Conservation (phyloP, 2,329 filamentous ascomycete species). For the Colletotrichum chlorophyti region DNA sequence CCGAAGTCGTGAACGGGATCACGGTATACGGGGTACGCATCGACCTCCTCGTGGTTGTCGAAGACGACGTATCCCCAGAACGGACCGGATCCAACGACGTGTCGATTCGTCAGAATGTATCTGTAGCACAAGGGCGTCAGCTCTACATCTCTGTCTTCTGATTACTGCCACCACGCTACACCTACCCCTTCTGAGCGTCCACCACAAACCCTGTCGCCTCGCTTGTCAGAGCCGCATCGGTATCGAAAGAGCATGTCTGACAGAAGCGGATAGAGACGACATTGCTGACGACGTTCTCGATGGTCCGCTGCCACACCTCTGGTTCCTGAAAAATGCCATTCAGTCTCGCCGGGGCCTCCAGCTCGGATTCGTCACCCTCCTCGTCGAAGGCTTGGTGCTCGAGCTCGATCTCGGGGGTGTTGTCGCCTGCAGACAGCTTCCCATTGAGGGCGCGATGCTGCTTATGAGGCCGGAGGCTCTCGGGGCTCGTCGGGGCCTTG, state of each 20-base stretch:
- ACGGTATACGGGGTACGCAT: slow-evolving; percentile 95
- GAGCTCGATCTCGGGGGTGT: slow-evolving; percentile 51
- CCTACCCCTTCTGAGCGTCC: slow-evolving; percentile 85
- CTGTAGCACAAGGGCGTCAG: slow-evolving; percentile 37
- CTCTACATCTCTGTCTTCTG: neutral
- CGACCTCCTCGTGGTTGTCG: slow-evolving; percentile 97
- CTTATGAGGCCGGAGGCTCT: slow-evolving; percentile 47
- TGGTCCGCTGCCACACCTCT: slow-evolving; percentile 90
- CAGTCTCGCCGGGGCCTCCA: slow-evolving; percentile 43
- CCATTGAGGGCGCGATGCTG: slow-evolving; percentile 53
- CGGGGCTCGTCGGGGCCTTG: slow-evolving; percentile 54
- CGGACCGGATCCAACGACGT: slow-evolving; percentile 93
- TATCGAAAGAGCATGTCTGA: slow-evolving; percentile 97
- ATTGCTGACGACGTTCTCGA: slow-evolving; percentile 91
- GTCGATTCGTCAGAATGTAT: slow-evolving; percentile 86
- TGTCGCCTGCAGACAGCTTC: slow-evolving; percentile 56
- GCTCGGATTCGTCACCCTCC: slow-evolving; percentile 49
- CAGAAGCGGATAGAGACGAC: slow-evolving; percentile 99
- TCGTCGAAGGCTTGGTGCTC: slow-evolving; percentile 36
- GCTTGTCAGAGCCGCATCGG: slow-evolving; percentile 90
- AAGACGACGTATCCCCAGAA: slow-evolving; percentile 99
- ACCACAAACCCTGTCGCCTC: slow-evolving; percentile 98
- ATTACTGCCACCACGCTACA: slow-evolving; percentile 27
- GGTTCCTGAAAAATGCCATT: slow-evolving; percentile 31
- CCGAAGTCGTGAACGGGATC: slow-evolving; percentile 99